Base-by-base conservation (phyloP, 257 asterid species). In the Ilex aquifolium region DNA sequence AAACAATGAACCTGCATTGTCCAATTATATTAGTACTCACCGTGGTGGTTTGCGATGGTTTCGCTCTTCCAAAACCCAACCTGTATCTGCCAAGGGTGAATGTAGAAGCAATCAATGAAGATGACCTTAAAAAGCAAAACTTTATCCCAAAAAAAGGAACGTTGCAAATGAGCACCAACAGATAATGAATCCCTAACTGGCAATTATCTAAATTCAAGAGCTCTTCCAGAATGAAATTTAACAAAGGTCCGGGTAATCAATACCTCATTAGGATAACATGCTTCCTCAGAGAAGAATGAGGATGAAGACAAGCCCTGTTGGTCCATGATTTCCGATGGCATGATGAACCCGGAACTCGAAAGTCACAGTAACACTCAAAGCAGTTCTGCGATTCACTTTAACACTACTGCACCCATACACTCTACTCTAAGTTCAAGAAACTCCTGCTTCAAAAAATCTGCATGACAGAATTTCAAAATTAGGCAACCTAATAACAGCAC, bases 211-310 rank as follows among this genome's bases (percentile, higher is more conserved):
- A 36, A 36, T 36, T 36, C 42, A 1, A 36, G 2, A 36, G 42
- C 42, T 2, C 8, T 36, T 4, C 42, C 8, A 36, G 8, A 36
- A 36, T 36, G 31, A 40, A 59, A 48, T 30, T 44, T 50, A n/a
- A 62, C 52, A 66, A 48, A 21, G 48, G 51, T 15, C 55, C 7
- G 39, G 54, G 46, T 30, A 65, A 63, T 50, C 44, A 60, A 60
- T 75, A 88, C 96, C 95, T 88, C 95, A 70, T 85, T 88, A 13
- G 71, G 68, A 67, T 78, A 77, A 54, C 73, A 66, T 62, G 77
- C 59, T 59, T 85, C 95, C 80, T 88, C 95, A 3, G 85, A 76
- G 65, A 83, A 84, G 79, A 81, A 80, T 29, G 97, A 88, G 56
- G 95, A 77, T 15, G 92, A 87, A 70, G 98, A 77, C 59, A 80